A percentile compares a stretch with the other conserved stretches of the same genome.
phyloP scores from a whole-genome alignment of 306 rosid species.

The Oemleria cerasiformis region DNA sequence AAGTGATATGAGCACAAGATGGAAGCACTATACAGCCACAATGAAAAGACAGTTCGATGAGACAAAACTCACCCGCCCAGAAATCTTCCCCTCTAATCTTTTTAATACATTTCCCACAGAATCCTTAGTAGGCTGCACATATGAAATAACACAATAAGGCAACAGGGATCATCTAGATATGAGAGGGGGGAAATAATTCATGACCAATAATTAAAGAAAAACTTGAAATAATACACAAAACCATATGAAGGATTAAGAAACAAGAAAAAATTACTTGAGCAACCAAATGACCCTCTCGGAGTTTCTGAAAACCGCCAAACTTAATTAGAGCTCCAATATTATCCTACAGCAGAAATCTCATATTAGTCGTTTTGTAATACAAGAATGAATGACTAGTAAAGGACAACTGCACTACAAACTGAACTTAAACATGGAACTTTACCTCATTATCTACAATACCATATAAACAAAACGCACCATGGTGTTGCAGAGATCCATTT shows the following conservation, averaged over 20 bases:
- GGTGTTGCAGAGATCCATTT: conserved; percentile 46
- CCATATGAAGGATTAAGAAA: too few relatives aligned
- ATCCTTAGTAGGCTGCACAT: conserved; percentile 70
- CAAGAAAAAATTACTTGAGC: too few relatives aligned
- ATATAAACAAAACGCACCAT: conserved; percentile 57
- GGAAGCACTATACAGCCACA: not conserved
- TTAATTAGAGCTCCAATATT: conserved; percentile 66
- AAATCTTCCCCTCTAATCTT: conserved; percentile 82
- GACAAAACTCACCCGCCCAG: conserved; percentile 51
- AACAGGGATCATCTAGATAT: not conserved
- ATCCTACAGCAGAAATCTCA: conserved; percentile 44
- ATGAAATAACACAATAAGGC: conserved; percentile 11
- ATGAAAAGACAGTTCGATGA: not conserved
- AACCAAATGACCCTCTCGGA: conserved; percentile 74
- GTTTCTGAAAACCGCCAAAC: conserved; percentile 67
- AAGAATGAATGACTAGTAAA: not conserved
- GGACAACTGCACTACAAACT: not conserved
- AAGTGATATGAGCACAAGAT: conserved; percentile 13
- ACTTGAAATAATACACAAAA: too few relatives aligned
- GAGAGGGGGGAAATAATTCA: too few relatives aligned
- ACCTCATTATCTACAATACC: conserved; percentile 92
- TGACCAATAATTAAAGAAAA: too few relatives aligned
- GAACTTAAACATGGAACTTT: conserved; percentile 10
- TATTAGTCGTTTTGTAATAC: not conserved
- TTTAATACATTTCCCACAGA: conserved; percentile 76